A percentile compares a stretch with the other conserved stretches of the same genome.
Conservation (phyloP, 1,284 basidiomycete species). For the Erythrobasidium hasegawianum region DNA sequence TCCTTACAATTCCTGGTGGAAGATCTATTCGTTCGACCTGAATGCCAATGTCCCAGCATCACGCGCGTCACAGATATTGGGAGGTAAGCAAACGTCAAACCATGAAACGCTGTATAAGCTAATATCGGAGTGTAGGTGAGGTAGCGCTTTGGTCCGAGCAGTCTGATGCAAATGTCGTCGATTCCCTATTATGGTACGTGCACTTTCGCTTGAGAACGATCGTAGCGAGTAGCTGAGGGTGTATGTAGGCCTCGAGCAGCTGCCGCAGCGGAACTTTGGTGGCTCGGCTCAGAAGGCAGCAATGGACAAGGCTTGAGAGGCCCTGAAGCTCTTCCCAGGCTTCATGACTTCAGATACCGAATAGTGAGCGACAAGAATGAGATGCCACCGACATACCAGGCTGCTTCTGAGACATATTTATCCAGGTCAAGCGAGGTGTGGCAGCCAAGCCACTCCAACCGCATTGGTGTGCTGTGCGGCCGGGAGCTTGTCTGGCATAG, state of each 20-base stretch:
- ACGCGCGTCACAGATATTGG: slow-evolving; percentile 4
- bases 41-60: background rate
- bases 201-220: background rate
- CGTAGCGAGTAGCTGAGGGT: background rate
- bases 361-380: background rate
- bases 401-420: slow-evolving; percentile 30
- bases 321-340: slow-evolving; percentile 63
- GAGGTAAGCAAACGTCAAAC: background rate
- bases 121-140: slow-evolving; percentile 53
- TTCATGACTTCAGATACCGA: slow-evolving; percentile 65
- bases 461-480: slow-evolving; percentile 73
- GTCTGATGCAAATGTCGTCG: slow-evolving; percentile 65
- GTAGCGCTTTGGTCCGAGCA: slow-evolving; percentile 76
- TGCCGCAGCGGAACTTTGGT: slow-evolving; percentile 73
- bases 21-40: slow-evolving; percentile 5
- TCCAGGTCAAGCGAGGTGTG: slow-evolving; percentile 60
- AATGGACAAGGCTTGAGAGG: slow-evolving; percentile 44
- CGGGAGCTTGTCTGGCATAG: slow-evolving; percentile 51
- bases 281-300: slow-evolving; percentile 60
- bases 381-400: too few relatives aligned
- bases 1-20: slow-evolving; percentile 17
- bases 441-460: slow-evolving; percentile 69
- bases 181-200: slow-evolving; percentile 61
- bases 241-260: slow-evolving; percentile 62
- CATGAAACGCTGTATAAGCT: background rate